A percentile compares a stretch with the other conserved stretches of the same genome.
phyloP scores from a whole-genome alignment of 495 filamentous ascomycete genomes.

The Ascodesmis nigricans region DNA sequence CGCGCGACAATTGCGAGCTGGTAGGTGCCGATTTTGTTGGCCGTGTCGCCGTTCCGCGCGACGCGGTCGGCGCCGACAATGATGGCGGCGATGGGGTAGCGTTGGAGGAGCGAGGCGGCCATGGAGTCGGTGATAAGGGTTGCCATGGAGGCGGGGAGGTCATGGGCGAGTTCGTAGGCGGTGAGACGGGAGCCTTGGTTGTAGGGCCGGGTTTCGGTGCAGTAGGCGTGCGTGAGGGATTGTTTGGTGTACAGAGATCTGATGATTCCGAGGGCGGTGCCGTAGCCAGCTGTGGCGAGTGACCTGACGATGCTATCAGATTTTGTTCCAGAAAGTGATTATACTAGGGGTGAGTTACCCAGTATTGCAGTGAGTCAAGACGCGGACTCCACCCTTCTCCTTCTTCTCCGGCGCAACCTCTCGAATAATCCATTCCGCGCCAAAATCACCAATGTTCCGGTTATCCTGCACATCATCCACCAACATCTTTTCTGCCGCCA shows the following conservation, averaged over 20 bases:
- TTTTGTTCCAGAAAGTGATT: conserved; percentile 5
- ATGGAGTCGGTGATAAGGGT: conserved; percentile 93
- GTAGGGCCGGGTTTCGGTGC: conserved; percentile 91
- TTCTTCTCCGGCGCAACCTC: conserved; percentile 24
- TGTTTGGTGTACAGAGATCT: conserved; percentile 49
- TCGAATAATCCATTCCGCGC: conserved; percentile 57
- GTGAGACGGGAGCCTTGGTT: conserved; percentile 93
- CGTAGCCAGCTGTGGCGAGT: conserved; percentile 87
- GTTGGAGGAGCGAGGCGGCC: conserved; percentile 58
- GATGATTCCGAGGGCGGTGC: conserved; percentile 84
- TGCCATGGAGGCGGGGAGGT: conserved; percentile 47
- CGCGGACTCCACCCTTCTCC: conserved; percentile 36
- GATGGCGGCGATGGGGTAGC: conserved; percentile 52
- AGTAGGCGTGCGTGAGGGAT: conserved; percentile 59
- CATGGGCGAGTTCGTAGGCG: conserved; percentile 85
- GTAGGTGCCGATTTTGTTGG: conserved; percentile 98
- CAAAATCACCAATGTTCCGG: conserved; percentile 55
- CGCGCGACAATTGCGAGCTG: conserved; percentile 63
- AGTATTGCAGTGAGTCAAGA: conserved; percentile 94
- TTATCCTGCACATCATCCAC: conserved; percentile 75
- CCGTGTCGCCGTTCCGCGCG: conserved; percentile 88
- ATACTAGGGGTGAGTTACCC: conserved; percentile 33
- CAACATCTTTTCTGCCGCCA: conserved; percentile 65
- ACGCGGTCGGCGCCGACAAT: conserved; percentile 91
- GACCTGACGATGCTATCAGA: conserved; percentile 33